Evolutionary conservation across 768 basidiomycete species (phyloP), one percentile per base, ranked within the genome.

Genomic region (Russula brevipes): DNA sequence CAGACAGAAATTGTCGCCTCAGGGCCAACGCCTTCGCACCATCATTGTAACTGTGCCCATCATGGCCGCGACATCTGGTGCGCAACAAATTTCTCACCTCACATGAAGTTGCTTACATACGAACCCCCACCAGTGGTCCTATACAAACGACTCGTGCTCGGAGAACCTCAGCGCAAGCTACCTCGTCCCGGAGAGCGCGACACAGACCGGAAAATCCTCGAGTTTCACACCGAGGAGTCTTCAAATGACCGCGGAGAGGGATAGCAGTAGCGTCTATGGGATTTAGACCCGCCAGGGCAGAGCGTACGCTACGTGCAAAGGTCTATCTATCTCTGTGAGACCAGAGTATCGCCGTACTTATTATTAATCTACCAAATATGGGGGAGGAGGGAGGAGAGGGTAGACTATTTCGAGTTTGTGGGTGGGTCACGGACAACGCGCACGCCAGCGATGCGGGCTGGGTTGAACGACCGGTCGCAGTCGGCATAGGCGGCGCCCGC

Each of bases 391-490:
- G 10, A 8, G 11, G 35, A 17, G 16, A 3, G 47, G 31, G 14
- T 11, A 7, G 24, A 17, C 45, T 60, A 66, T 59, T 68, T 60
- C 30, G 57, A 56, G 63, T 68, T 57, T 44, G 59, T 46, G 24
- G 59, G 57, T 14, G 52, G 81, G 30, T 69, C 61, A 24, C 72
- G 79, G 68, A 93, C 74, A 71, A 94, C 81, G 66, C 89, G 84
- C 50, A 87, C 89, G 63, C 93, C 93, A 19, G 92, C 86, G 73
- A 94, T 83, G 70, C 92, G 83, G 53, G 93, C 88, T 19, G 91
- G 89, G 77, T 94, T 94, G 84, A 95, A 96, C 16, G 89, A 87
- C 54, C 92, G 85, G 77, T 96, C 91, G 76, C 93, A 94, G 81
- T 95, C 93, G 36, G 90, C 86, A 72, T 92, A 94, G 35, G 93